Base-by-base conservation (phyloP, 768 basidiomycete genomes). In the Agaricus blazei region DNA sequence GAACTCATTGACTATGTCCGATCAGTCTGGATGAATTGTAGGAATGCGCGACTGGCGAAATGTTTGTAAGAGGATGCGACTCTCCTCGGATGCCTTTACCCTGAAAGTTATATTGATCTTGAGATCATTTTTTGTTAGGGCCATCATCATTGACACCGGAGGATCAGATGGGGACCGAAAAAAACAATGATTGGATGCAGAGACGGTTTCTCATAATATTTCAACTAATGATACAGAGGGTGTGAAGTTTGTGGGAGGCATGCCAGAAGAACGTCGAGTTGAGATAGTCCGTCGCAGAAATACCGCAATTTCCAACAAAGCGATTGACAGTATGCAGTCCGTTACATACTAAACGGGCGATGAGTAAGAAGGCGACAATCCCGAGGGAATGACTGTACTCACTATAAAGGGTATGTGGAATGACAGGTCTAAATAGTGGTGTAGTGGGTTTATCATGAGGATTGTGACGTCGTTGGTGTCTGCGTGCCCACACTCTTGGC, bases 401-500 rank as follows among this genome's bases (percentile, higher is more conserved):
- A 41, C 40, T 19, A 34, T 34, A 15, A 15, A 40, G 54, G 41
- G 38, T 49, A 29, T 54, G 40, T 42, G 47, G 19, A 42, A 27
- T 3, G 11, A 41, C 19, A 41, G 47, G 43, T 15, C 43, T 28
- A 38, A 23, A 4, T 9, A 7, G 47, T 36, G 47, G 43, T 23
- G 42, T 45, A 31, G 31, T 28, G 37, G 52, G 45, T 36, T 29
- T 43, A 41, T 55, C 29, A 49, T 50, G 41, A 28, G 19, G 41
- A 26, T 24, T 28, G 54, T 56, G 48, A 49, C 48, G 54, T 56
- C 48, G 41, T 14, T 14, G 48, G 31, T 43, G 54, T 50, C 28
- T 56, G 54, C 9, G 54, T 50, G n/a, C 54, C 23, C 8, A 31
- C 42, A 38, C 37, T 50, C 24, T 49, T 58, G 5, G 56, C 48